phyloP scores from a whole-genome alignment of 2,329 filamentous ascomycete species.

The Venturiaceae sp. region DNA sequence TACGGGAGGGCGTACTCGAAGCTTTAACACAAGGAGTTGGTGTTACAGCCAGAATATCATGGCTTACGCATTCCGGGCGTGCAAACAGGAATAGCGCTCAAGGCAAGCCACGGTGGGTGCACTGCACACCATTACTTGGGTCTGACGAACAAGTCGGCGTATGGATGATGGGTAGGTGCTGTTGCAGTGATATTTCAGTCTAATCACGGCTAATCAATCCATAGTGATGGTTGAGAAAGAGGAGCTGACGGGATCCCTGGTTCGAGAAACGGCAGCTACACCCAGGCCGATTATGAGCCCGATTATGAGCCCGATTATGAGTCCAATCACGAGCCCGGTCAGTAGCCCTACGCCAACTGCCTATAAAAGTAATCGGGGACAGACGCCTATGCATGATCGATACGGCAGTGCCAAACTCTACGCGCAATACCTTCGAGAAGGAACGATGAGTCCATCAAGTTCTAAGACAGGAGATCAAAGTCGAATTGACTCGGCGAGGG shows the following conservation, averaged over 20 bases:
- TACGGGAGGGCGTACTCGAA: conserved; percentile 28
- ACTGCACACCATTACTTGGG: conserved; percentile 34
- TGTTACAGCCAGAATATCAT: conserved; percentile 34
- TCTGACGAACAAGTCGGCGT: conserved; percentile 33
- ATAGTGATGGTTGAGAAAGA: conserved; percentile 31
- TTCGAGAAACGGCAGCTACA: background rate
- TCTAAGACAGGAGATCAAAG: no score
- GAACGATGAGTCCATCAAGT: background rate
- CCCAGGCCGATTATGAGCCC: background rate
- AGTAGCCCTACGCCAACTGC: background rate
- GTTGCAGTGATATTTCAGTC: background rate
- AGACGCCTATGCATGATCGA: background rate
- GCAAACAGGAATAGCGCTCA: background rate
- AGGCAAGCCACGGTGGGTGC: conserved; percentile 29
- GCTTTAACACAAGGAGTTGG: conserved; percentile 26
- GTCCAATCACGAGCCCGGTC: background rate
- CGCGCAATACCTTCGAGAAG: conserved; percentile 21
- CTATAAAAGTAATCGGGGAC: background rate
- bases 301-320: background rate
- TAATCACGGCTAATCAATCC: background rate
- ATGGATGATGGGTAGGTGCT: conserved; percentile 30
- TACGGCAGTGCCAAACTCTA: conserved; percentile 22
- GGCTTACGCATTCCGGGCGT: conserved; percentile 18
- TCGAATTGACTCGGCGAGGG: background rate
- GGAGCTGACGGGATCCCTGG: conserved; percentile 16